A percentile compares a stretch with the other conserved stretches of the same genome.
These are phyloP conservation scores for Monascus ruber DNA, from an alignment of 2,329 filamentous ascomycete genomes.

Conservation along the genomic window DNA sequence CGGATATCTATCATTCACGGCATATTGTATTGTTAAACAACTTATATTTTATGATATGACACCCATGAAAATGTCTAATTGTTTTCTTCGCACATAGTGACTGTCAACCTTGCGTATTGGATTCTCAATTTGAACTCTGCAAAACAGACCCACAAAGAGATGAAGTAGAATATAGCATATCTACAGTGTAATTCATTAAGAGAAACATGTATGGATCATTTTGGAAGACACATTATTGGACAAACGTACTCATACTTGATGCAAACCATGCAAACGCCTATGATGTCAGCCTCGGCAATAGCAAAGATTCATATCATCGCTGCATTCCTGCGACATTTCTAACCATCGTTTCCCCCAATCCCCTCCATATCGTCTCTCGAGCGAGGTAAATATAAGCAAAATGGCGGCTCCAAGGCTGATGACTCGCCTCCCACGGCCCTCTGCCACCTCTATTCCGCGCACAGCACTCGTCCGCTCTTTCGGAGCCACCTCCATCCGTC, in stretches of 20 bases:
- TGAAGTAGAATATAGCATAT: too few species aligned
- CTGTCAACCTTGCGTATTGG: too few species aligned
- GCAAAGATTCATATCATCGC: not conserved
- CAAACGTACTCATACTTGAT: not conserved
- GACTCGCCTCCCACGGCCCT: constrained; percentile 34
- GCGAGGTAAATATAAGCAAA: constrained; percentile 1
- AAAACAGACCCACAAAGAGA: too few species aligned
- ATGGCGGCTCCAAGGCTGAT: constrained; percentile 40
- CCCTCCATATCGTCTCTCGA: constrained; percentile 1
- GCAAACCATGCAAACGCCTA: constrained; percentile 6
- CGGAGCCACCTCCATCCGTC: constrained; percentile 18
- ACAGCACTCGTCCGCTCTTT: constrained; percentile 20
- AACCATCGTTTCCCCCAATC: not conserved
- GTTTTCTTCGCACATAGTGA: too few species aligned
- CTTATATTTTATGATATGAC: too few species aligned
- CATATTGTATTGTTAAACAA: too few species aligned
- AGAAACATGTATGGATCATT: too few species aligned
- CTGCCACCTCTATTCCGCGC: constrained; percentile 13
- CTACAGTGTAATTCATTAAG: too few species aligned
- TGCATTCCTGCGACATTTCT: constrained; percentile 1
- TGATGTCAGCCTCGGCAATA: constrained; percentile 5
- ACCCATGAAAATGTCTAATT: too few species aligned
- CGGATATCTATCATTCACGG: too few species aligned
- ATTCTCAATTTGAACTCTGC: too few species aligned
- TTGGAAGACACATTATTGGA: too few species aligned